Base-by-base conservation (phyloP, 371 early-diverging fungal genomes). In the Rhizopus delemar region DNA sequence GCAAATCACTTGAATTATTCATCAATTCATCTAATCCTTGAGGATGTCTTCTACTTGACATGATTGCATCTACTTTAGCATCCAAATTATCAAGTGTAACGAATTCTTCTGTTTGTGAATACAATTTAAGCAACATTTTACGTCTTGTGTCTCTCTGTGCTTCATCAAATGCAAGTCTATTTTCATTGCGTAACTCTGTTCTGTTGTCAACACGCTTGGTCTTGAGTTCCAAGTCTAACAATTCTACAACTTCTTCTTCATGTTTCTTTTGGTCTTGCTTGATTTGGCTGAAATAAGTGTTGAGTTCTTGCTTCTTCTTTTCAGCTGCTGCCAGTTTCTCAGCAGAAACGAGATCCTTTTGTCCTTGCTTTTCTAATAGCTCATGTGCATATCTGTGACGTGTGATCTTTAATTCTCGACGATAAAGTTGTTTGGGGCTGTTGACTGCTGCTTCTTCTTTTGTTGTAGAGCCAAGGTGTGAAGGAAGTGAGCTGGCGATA, bases 41-140 rank as follows among this genome's bases (percentile, higher is more conserved):
- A 13, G 62, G 65, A 52, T 64, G 68, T 35, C 63, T 65, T 53
- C 53, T 56, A 31, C 53, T 63, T 36, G 58, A 64, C 39, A 79
- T 34, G 5, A 68, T 57, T n/a, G 58, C 58, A 51, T 74, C 73
- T 5, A 79, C 56, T 38, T 63, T 68, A 11, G 59, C 73, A 55
- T 79, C 80, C 56, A 79, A 59, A 46, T 79, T 79, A 4, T 79
- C 80, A 43, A 73, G 56, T 32, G 80, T 79, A 41, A 79, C 73
- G 64, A 79, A 79, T 38, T 52, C 50, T 3, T 71, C 65, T 8
- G 73, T 60, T 5, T 68, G 48, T 22, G 60, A 22, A 49, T 79
- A 79, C 51, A 79, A 51, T 39, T 74, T 66, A 15, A 70, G 36
- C 22, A 79, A 46, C 35, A 69, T 66, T 53, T 72, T 68, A 12